phyloP scores from a whole-genome alignment of 306 rosid genomes.

The Medicago truncatula region DNA sequence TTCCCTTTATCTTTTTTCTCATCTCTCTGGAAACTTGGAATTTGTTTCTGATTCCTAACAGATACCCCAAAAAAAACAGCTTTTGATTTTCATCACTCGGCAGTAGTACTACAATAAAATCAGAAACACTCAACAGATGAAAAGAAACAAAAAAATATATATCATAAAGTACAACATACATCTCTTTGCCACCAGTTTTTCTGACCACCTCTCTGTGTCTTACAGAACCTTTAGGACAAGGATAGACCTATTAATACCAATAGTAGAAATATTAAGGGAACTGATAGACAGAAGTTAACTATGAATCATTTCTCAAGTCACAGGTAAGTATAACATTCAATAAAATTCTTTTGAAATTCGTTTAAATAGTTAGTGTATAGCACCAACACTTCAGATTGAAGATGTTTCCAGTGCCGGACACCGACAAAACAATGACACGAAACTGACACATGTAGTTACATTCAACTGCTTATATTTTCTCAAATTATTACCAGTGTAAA shows the following conservation, averaged over 20 bases:
- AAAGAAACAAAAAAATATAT: slow-evolving; percentile 13
- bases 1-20: not conserved
- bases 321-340: slow-evolving; percentile 21
- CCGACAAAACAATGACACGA: not conserved
- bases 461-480: not conserved
- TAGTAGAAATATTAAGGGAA: slow-evolving; percentile 38
- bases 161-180: slow-evolving; percentile 61
- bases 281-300: slow-evolving; percentile 26
- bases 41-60: not conserved
- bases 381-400: not conserved
- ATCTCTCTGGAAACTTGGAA: not conserved
- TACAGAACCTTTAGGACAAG: slow-evolving; percentile 93
- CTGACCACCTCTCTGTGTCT: slow-evolving; percentile 84
- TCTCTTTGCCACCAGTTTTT: slow-evolving; percentile 82
- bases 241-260: slow-evolving; percentile 72
- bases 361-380: not conserved
- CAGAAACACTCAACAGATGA: not conserved
- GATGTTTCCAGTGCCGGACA: not conserved
- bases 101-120: slow-evolving; percentile 7
- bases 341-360: slow-evolving; percentile 26
- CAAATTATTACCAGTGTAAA: not conserved
- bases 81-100: slow-evolving; percentile 23
- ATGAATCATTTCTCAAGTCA: slow-evolving; percentile 31
- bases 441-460: not conserved
- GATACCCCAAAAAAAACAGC: not conserved